phyloP scores from a whole-genome alignment of 495 filamentous ascomycete species.

The Clavariopsis aquatica region DNA sequence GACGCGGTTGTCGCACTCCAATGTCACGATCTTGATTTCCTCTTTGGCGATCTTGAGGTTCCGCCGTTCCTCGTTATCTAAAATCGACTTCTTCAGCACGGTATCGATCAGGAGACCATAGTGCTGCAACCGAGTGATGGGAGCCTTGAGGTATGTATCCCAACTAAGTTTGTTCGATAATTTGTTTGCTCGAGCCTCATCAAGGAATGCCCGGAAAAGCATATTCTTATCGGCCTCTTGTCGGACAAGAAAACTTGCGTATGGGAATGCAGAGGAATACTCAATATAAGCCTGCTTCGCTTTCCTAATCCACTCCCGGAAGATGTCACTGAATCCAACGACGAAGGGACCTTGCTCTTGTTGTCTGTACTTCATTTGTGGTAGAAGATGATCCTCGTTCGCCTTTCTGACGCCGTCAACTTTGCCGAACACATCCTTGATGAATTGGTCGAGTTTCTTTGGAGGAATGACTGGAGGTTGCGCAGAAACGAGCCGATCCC shows the following conservation, averaged over 20 bases:
- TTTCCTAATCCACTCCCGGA: constrained; percentile 97
- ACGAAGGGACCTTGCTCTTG: constrained; percentile 96
- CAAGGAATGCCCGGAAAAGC: constrained; percentile 82
- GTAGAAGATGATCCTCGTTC: constrained; percentile 91
- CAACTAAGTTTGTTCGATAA: constrained; percentile 84
- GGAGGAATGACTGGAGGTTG: constrained; percentile 80
- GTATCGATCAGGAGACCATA: constrained; percentile 83
- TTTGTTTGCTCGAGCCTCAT: constrained; percentile 74
- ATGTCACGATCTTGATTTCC: constrained; percentile 89
- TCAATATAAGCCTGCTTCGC: constrained; percentile 86
- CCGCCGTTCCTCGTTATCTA: constrained; percentile 85
- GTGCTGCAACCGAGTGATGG: constrained; percentile 89
- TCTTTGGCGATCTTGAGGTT: constrained; percentile 86
- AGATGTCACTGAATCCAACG: constrained; percentile 92
- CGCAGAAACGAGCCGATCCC: constrained; percentile 72
- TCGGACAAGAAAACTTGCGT: constrained; percentile 77
- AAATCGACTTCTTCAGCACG: constrained; percentile 77
- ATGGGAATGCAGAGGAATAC: constrained; percentile 85
- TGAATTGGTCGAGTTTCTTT: constrained; percentile 72
- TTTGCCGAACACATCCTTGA: constrained; percentile 84
- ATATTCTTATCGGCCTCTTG: constrained; percentile 84
- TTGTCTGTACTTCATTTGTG: constrained; percentile 95
- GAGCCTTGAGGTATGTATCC: constrained; percentile 91
- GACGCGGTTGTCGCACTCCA: constrained; percentile 93
- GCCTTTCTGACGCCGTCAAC: constrained; percentile 85